These are phyloP conservation scores for Diaporthe helianthi DNA, from an alignment of 2,329 filamentous ascomycete genomes.

Conservation along the genomic window DNA sequence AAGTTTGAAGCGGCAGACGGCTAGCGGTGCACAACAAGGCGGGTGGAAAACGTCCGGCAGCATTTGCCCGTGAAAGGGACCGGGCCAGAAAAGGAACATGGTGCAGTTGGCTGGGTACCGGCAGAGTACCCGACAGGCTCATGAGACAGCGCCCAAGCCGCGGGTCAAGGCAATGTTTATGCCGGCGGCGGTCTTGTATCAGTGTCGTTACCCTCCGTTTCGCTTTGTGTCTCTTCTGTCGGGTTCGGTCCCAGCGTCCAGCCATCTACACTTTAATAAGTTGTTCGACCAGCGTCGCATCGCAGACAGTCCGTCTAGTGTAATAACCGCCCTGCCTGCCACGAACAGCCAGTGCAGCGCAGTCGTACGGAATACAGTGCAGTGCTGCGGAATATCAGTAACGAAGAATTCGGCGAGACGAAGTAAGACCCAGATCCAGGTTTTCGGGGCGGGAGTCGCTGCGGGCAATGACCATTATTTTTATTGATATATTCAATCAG, in stretches of 20 bases:
- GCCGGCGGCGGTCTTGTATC: slow-evolving; percentile 20
- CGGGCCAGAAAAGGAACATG: slow-evolving; percentile 11
- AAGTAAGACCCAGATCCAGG: not conserved
- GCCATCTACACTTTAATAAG: too few relatives aligned
- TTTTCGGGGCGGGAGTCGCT: not conserved
- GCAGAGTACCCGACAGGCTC: slow-evolving; percentile 16
- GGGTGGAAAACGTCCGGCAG: slow-evolving; percentile 16
- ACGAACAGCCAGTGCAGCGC: not conserved
- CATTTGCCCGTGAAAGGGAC: not conserved
- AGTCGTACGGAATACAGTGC: not conserved
- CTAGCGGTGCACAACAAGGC: slow-evolving; percentile 4
- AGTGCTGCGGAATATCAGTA: not conserved
- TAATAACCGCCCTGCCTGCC: not conserved
- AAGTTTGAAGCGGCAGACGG: slow-evolving; percentile 17
- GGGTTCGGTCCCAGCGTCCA: not conserved
- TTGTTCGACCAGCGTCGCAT: slow-evolving; percentile 4
- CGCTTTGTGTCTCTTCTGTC: not conserved
- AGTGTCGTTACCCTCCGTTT: slow-evolving; percentile 15
- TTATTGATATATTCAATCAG: not conserved
- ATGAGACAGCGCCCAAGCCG: slow-evolving; percentile 22
- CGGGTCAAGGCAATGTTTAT: slow-evolving; percentile 21
- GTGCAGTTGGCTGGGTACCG: slow-evolving; percentile 12
- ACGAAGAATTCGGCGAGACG: not conserved
- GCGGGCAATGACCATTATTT: not conserved
- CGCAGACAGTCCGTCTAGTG: not conserved